Conservation (phyloP, 1,284 basidiomycete species). For the Ganoderma meredithae region DNA sequence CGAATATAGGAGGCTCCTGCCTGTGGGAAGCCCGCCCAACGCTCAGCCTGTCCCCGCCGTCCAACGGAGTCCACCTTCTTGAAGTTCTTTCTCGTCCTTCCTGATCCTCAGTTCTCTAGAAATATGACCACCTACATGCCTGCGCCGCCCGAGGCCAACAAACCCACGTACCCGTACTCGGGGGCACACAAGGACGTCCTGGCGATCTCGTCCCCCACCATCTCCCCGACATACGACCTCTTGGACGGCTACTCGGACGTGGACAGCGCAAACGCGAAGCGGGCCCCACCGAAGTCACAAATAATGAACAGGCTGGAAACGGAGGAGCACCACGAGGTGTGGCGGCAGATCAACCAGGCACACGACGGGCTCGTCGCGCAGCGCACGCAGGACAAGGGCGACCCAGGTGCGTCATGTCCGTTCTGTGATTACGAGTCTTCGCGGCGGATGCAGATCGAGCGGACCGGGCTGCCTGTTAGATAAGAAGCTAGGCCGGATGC, state of each 20-base stretch:
- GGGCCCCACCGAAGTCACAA: not conserved
- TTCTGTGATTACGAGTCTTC: not conserved
- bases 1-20: slow-evolving; percentile 2
- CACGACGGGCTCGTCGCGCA: slow-evolving; percentile 7
- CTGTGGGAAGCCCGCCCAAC: not conserved
- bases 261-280: not conserved
- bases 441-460: not conserved
- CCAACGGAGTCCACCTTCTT: not conserved
- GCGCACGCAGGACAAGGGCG: slow-evolving; percentile 5
- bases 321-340: slow-evolving; percentile 9
- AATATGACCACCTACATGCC: not conserved
- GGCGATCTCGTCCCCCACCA: slow-evolving; percentile 7
- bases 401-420: slow-evolving; percentile 7
- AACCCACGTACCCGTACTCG: not conserved
- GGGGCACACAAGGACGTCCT: not conserved
- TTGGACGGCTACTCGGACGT: slow-evolving; percentile 7
- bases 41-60: not conserved
- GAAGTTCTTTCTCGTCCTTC: not conserved
- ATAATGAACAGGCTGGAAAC: not conserved
- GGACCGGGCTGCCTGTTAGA: slow-evolving; percentile 1
- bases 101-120: not conserved
- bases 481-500: slow-evolving; percentile 14
- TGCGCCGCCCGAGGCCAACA: not conserved
- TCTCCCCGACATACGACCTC: slow-evolving; percentile 15
- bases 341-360: slow-evolving; percentile 1